Evolutionary conservation across 2,329 filamentous ascomycete genomes (phyloP).

Genomic region (Phaeophleospora eucalypticola): DNA sequence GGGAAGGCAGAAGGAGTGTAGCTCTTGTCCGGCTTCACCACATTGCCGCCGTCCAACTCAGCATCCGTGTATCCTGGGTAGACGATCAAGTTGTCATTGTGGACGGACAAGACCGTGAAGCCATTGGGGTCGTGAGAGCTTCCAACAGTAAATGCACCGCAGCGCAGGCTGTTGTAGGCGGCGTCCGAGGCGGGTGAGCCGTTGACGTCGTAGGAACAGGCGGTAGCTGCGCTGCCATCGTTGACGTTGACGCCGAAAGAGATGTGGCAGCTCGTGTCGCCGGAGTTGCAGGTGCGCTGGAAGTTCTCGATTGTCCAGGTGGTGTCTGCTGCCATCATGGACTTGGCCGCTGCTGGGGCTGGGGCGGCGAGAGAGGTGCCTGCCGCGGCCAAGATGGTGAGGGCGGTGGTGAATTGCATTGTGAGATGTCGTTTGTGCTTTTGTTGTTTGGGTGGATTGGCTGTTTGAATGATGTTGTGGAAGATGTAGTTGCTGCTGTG

Average conservation of each 20-base stretch:
- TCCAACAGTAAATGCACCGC: constrained; percentile 19
- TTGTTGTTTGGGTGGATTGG: neutral
- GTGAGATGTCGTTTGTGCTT: neutral
- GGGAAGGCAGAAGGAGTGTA: constrained; percentile 22
- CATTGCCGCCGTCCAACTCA: constrained; percentile 13
- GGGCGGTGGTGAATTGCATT: constrained; percentile 6
- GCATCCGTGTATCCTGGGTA: constrained; percentile 22
- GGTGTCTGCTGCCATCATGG: constrained; percentile 11
- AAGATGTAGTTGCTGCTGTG: too few species aligned
- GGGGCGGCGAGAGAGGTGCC: constrained; percentile 4
- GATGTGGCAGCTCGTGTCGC: constrained; percentile 15
- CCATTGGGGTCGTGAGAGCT: constrained; percentile 20
- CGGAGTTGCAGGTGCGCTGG: constrained; percentile 17
- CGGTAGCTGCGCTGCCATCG: constrained; percentile 10
- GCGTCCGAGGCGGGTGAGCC: constrained; percentile 16
- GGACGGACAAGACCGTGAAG: constrained; percentile 20
- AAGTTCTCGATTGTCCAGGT: constrained; percentile 22
- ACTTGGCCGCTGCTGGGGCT: neutral
- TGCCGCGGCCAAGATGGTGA: constrained; percentile 7
- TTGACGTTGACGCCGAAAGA: constrained; percentile 20
- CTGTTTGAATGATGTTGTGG: neutral
- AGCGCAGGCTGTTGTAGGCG: constrained; percentile 15
- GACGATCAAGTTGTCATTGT: constrained; percentile 16
- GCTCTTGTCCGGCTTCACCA: constrained; percentile 24
- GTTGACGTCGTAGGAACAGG: constrained; percentile 17